These are phyloP conservation scores for Boletus rubescentipes DNA, from an alignment of 768 basidiomycete genomes.

Conservation along the genomic window DNA sequence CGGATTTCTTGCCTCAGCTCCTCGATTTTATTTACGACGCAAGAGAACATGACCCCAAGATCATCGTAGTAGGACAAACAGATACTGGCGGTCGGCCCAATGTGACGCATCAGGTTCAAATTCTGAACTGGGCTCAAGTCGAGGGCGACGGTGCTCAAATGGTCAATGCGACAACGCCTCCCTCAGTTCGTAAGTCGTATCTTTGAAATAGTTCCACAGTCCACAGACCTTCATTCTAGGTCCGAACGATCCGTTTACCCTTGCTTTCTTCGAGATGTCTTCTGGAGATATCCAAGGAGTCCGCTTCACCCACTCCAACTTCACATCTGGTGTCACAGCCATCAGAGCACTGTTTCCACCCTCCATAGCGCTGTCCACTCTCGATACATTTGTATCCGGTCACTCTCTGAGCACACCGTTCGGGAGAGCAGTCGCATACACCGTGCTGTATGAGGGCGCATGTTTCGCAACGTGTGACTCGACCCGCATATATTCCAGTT, in stretches of 20 bases:
- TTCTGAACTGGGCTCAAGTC: slow-evolving; percentile 68
- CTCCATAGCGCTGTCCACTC: slow-evolving; percentile 60
- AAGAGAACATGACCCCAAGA: slow-evolving; percentile 49
- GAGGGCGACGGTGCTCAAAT: slow-evolving; percentile 62
- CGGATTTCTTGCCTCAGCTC: slow-evolving; percentile 62
- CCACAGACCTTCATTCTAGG: slow-evolving; percentile 5
- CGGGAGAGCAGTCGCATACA: slow-evolving; percentile 78
- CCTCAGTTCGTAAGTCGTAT: slow-evolving; percentile 50
- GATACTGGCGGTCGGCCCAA: slow-evolving; percentile 45
- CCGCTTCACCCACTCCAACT: slow-evolving; percentile 77
- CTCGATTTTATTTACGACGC: slow-evolving; percentile 72
- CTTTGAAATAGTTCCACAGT: background rate
- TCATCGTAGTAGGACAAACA: slow-evolving; percentile 74
- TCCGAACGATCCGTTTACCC: slow-evolving; percentile 62
- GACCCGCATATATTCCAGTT: slow-evolving; percentile 48
- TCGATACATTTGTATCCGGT: slow-evolving; percentile 78
- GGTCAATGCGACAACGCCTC: slow-evolving; percentile 41
- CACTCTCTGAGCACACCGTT: slow-evolving; percentile 73
- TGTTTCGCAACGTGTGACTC: slow-evolving; percentile 68
- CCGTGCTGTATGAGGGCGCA: slow-evolving; percentile 71
- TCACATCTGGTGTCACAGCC: slow-evolving; percentile 88
- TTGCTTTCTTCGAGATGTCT: slow-evolving; percentile 59
- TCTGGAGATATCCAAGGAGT: slow-evolving; percentile 57
- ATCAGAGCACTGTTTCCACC: slow-evolving; percentile 73
- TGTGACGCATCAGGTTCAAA: slow-evolving; percentile 50